Evolutionary conservation across 352 stramenopile species (phyloP).

Genomic region (Peronospora belbahrii): DNA sequence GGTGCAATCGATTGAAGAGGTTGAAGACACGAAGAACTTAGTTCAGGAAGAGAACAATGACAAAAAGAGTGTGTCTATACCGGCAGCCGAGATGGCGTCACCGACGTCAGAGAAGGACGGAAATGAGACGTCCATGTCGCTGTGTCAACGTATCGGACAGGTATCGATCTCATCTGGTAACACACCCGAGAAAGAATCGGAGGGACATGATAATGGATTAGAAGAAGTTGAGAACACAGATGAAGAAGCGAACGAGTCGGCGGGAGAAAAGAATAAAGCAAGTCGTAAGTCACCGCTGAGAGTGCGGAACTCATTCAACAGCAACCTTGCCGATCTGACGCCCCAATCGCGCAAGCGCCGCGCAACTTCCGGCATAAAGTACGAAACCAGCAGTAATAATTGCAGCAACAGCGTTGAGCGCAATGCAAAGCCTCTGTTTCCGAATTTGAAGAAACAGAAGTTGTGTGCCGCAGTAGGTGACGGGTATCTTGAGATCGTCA

Average conservation of each 20-base stretch:
- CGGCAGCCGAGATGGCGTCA: conserved; percentile 11
- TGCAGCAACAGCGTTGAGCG: conserved; percentile 10
- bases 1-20: not conserved
- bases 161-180: conserved; percentile 58
- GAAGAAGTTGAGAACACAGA: conserved; percentile 14
- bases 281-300: conserved; percentile 13
- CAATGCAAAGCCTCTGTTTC: conserved; percentile 30
- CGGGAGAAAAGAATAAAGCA: conserved; percentile 9
- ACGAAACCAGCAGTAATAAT: conserved; percentile 10
- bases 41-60: not conserved
- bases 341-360: conserved; percentile 31
- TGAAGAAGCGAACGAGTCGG: conserved; percentile 14
- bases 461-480: conserved; percentile 33
- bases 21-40: not conserved
- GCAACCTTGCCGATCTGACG: conserved; percentile 20
- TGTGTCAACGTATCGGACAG: conserved; percentile 70
- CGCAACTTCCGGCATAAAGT: conserved; percentile 15
- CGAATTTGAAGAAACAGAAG: conserved; percentile 52
- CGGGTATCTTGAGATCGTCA: conserved; percentile 30
- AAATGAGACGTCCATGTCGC: conserved; percentile 44
- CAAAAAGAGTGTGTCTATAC: conserved; percentile 1
- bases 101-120: conserved; percentile 22
- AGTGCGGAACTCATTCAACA: conserved; percentile 17
- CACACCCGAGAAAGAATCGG: conserved; percentile 1
- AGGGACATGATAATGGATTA: conserved; percentile 1